A percentile compares a stretch with the other conserved stretches of the same genome.
phyloP scores from a whole-genome alignment of 1,284 basidiomycete genomes.

The Stereum hirsutum region DNA sequence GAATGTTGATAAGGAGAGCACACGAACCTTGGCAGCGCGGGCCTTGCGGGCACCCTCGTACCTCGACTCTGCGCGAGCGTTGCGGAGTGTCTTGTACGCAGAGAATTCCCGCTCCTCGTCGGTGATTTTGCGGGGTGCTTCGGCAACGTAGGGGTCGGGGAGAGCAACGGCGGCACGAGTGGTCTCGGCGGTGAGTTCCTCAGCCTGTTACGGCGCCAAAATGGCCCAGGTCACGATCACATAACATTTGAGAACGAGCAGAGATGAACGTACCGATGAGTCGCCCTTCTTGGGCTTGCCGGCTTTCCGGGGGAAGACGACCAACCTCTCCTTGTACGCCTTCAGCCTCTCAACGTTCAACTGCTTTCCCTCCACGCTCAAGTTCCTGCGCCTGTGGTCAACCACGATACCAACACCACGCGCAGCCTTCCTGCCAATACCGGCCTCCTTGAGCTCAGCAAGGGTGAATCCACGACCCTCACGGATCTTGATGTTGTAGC shows the following conservation, averaged over 20 bases:
- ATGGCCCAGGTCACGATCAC: conserved; percentile 5
- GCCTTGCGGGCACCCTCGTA: conserved; percentile 84
- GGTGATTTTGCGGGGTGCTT: conserved; percentile 92
- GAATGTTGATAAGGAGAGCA: conserved; percentile 2
- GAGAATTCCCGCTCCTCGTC: conserved; percentile 84
- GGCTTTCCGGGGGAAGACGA: conserved; percentile 95
- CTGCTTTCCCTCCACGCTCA: conserved; percentile 96
- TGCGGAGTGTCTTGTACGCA: conserved; percentile 87
- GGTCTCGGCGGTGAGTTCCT: conserved; percentile 77
- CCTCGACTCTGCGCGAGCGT: conserved; percentile 77
- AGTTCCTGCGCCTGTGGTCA: conserved; percentile 95
- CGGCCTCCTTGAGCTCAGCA: conserved; percentile 94
- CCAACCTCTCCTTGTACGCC: conserved; percentile 82
- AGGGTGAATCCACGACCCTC: conserved; percentile 97
- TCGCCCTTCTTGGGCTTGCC: conserved; percentile 96
- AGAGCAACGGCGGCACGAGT: conserved; percentile 70
- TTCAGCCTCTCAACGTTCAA: conserved; percentile 94
- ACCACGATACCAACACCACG: conserved; percentile 91
- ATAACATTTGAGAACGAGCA: conserved; percentile 5
- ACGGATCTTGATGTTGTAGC: conserved; percentile 98
- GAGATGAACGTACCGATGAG: conserved; percentile 74
- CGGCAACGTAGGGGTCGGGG: conserved; percentile 59
- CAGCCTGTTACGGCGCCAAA: conserved; percentile 50
- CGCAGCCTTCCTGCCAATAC: conserved; percentile 92
- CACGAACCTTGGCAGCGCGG: conserved; percentile 68